phyloP scores from a whole-genome alignment of 306 rosid genomes.

The Cicer judaicum region DNA sequence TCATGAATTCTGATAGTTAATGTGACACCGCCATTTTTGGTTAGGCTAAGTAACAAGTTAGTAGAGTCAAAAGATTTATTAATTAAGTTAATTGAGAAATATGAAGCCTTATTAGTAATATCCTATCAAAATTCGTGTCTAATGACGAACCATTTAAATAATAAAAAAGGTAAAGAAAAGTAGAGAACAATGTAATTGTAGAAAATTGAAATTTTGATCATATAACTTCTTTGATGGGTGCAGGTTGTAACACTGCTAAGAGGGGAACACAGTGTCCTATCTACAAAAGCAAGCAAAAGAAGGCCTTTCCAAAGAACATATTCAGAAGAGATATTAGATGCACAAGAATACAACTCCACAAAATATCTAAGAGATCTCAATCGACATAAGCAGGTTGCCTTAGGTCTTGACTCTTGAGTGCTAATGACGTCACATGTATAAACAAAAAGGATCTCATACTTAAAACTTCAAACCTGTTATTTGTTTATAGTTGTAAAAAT shows the following conservation, averaged over 20 bases:
- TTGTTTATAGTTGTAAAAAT: neutral
- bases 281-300: slow-evolving; percentile 40
- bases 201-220: neutral
- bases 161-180: no score
- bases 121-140: no score
- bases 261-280: slow-evolving; percentile 53
- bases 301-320: slow-evolving; percentile 60
- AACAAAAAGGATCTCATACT: neutral
- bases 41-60: slow-evolving; percentile 16
- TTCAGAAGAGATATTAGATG: slow-evolving; percentile 83
- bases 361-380: slow-evolving; percentile 67
- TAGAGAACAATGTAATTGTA: no score
- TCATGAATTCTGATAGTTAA: neutral
- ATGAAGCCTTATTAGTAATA: neutral
- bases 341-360: slow-evolving; percentile 82
- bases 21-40: neutral
- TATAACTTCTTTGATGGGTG: slow-evolving; percentile 31
- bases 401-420: slow-evolving; percentile 31
- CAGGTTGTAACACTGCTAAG: slow-evolving; percentile 70
- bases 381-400: slow-evolving; percentile 60
- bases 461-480: slow-evolving; percentile 14
- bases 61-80: neutral
- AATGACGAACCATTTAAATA: neutral
- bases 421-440: no score
- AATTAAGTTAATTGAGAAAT: neutral